Conservation (phyloP, 805 yeast species). For the Candida piceae region DNA sequence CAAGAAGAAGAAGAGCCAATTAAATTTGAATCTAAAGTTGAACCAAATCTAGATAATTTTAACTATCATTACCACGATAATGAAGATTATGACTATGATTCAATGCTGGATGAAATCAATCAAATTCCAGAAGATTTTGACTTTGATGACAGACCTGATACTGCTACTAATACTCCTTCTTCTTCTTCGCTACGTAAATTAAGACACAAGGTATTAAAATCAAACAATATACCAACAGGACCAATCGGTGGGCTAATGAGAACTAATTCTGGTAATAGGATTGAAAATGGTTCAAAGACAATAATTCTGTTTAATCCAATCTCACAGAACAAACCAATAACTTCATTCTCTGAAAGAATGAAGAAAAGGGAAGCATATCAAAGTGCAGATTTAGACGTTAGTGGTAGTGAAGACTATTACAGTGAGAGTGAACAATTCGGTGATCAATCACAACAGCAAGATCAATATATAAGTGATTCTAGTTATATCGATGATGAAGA, state of each 20-base stretch:
- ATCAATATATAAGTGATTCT: too few relatives aligned
- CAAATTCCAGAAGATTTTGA: constrained; percentile 34
- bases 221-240: background rate
- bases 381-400: constrained; percentile 10
- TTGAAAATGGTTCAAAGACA: constrained; percentile 23
- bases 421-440: background rate
- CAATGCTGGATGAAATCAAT: constrained; percentile 33
- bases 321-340: constrained; percentile 2
- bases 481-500: background rate
- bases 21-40: background rate
- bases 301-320: constrained; percentile 27
- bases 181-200: background rate
- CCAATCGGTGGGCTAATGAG: background rate
- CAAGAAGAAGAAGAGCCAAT: background rate
- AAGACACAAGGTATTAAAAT: background rate
- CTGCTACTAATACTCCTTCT: too few relatives aligned
- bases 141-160: constrained; percentile 16
- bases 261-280: constrained; percentile 10
- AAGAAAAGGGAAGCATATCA: constrained; percentile 2
- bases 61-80: background rate
- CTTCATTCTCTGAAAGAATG: too few relatives aligned
- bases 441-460: too few relatives aligned
- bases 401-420: constrained; percentile 13
- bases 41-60: background rate
- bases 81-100: constrained; percentile 13